Base-by-base conservation (phyloP, 371 early-diverging fungal species). In the Mucor lusitanicus region DNA sequence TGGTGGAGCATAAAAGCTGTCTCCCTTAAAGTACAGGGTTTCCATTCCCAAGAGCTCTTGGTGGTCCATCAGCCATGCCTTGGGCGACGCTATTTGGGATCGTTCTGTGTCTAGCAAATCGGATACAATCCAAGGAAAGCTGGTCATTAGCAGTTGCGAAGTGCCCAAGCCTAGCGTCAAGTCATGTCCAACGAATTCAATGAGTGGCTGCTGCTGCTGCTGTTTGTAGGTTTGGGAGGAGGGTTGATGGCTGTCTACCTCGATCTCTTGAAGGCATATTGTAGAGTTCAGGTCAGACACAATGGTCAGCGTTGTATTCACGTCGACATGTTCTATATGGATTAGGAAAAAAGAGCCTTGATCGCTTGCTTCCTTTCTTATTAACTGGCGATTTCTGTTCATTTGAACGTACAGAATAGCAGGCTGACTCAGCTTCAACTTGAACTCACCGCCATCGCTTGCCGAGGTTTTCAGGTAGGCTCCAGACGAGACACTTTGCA, bases 181-280 rank as follows among this genome's bases (percentile, higher is more conserved):
- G 46, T 76, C 74, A 32, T 76, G 75, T 1, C 79, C 77, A 27
- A 79, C 63, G 54, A 74, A 79, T 61, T 79, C 77, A 15, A 79
- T 61, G 6, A 61, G 35, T 17, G 37, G 58, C 19, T 35, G 64
- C 11, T 55, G 63, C 8, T 55, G 35, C 15, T 58, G 53, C 27
- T 65, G 30, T 32, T 23, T 42, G 21, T 19, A 25, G 6, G 7
- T 30, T 1, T 37, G 27, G 17, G 7, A 19, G 44, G 32, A 32
- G 17, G 3, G 30, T 32, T 15, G 19, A 28, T 59, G 57, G 13
- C 21, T 56, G 15, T 21, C 19, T 4, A 44, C 42, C 28, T 56
- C 64, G 44, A 64, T 54, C 3, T 55, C 25, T 64, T 55, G 32
- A 40, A 54, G 61, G 40, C 54, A 67, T 2, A 55, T 55, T 1